phyloP scores from a whole-genome alignment of 2,329 filamentous ascomycete genomes.

The Geoglossum cookeanum region DNA sequence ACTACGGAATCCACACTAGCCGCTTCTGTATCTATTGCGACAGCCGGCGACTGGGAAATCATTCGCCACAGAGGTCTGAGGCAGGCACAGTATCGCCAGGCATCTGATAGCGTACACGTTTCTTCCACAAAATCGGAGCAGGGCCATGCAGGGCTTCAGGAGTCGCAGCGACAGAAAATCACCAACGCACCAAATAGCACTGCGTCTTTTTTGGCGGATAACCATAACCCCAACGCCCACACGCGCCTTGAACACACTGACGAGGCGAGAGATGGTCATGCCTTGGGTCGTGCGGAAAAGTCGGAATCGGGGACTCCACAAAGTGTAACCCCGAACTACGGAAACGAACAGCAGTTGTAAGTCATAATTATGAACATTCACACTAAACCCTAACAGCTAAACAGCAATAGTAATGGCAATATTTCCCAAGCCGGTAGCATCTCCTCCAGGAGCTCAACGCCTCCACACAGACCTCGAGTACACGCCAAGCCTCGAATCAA shows the following conservation, averaged over 20 bases:
- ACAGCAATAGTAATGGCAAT: neutral
- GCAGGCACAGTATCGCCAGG: neutral
- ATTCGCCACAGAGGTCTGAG: neutral
- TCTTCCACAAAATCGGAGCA: neutral
- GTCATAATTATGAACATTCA: neutral
- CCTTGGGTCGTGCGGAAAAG: neutral
- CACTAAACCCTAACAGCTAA: neutral
- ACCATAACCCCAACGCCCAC: neutral
- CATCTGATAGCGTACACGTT: neutral
- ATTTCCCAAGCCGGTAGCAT: neutral
- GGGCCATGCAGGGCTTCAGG: neutral
- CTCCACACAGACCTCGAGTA: neutral
- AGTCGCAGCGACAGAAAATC: neutral
- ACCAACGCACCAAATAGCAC: neutral
- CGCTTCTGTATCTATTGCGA: neutral
- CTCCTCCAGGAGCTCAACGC: neutral
- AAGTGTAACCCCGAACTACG: neutral
- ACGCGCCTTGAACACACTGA: neutral
- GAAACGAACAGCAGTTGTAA: neutral
- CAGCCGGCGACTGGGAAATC: neutral
- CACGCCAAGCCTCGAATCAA: neutral
- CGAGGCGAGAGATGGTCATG: neutral
- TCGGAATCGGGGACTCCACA: neutral
- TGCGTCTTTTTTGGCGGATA: neutral
- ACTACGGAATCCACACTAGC: neutral